phyloP scores from a whole-genome alignment of 192 early-diverging fungal species.

The Coemansia sp. region DNA sequence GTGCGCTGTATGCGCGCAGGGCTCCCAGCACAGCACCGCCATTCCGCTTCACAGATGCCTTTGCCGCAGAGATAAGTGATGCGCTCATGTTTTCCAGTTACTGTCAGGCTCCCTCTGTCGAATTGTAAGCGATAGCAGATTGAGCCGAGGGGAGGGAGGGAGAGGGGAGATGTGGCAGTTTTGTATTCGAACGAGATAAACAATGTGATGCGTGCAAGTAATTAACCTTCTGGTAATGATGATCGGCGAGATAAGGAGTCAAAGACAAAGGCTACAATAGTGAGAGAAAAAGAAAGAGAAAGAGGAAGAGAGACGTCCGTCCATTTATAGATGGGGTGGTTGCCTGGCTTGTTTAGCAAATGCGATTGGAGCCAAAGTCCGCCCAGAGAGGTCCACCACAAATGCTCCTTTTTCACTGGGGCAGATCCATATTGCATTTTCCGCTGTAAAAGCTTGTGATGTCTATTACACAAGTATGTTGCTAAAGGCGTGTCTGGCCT shows the following conservation, averaged over 20 bases:
- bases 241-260: not conserved
- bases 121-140: not conserved
- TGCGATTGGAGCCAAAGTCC: no score
- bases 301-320: not conserved
- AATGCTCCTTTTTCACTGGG: no score
- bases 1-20: conserved; percentile 46
- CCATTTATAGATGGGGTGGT: no score
- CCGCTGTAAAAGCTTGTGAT: no score
- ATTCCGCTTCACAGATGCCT: not conserved
- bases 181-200: conserved; percentile 18
- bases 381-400: no score
- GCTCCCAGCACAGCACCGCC: not conserved
- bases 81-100: not conserved
- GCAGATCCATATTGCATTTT: no score
- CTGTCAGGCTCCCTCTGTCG: not conserved
- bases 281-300: not conserved
- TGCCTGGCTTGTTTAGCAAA: no score
- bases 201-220: not conserved
- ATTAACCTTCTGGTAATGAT: not conserved
- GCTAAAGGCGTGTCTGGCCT: no score
- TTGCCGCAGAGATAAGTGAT: not conserved
- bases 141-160: not conserved
- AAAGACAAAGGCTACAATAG: not conserved
- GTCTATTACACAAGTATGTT: no score
- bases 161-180: conserved; percentile 18